A percentile compares a stretch with the other conserved stretches of the same genome.
These are phyloP conservation scores for Obelidium mucronatum DNA, from an alignment of 192 early-diverging fungal genomes.

Conservation along the genomic window DNA sequence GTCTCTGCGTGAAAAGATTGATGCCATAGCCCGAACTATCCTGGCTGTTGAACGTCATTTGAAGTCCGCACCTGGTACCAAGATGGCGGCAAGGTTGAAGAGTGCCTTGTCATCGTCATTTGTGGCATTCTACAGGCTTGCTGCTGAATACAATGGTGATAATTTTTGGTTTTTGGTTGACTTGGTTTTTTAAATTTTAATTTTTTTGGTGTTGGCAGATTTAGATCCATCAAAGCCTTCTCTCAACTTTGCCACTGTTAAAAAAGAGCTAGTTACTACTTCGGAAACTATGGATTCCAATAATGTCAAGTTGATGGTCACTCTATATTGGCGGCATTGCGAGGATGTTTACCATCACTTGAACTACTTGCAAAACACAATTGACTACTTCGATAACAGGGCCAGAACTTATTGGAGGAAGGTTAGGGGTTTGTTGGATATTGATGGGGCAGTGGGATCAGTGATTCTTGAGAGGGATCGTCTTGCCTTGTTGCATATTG, in stretches of 20 bases:
- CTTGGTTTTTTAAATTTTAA: background rate
- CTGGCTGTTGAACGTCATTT: background rate
- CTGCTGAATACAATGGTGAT: conserved; percentile 4
- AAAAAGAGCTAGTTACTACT: background rate
- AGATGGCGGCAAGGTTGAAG: background rate
- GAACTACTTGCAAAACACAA: background rate
- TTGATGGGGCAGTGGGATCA: no score
- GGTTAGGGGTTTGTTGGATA: background rate
- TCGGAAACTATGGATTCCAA: background rate
- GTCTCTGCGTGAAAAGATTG: background rate
- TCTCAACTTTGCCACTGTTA: background rate
- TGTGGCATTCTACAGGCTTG: background rate
- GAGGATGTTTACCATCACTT: background rate
- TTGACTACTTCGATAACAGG: background rate
- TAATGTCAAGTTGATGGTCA: background rate
- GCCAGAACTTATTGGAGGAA: background rate
- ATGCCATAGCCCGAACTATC: background rate
- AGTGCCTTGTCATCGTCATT: background rate
- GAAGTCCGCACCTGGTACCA: background rate
- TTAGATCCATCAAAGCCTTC: background rate
- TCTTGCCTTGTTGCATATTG: background rate
- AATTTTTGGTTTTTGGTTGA: background rate
- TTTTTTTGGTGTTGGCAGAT: background rate
- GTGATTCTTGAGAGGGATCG: no score
- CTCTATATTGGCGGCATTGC: background rate